Evolutionary conservation across 2,329 filamentous ascomycete genomes (phyloP), one percentile per base, ranked within the genome.

Genomic region (Exophiala mesophila): DNA sequence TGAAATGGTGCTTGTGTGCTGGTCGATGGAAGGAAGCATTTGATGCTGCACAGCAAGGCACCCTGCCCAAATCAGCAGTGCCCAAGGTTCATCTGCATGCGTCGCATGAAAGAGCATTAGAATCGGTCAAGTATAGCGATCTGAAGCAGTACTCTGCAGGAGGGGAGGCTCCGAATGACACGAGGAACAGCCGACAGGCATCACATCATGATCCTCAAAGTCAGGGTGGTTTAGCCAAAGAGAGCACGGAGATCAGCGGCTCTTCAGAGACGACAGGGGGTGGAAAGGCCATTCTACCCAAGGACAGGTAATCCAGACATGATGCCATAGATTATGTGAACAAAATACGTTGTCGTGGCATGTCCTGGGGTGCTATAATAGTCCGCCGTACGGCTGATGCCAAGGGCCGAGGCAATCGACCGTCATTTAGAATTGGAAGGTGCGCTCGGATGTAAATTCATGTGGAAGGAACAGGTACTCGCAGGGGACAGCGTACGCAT

Each of bases 1-100:
- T 77, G 55, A 77, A 74, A 58, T 82, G 78, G 76, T 82, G 78
- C 59, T 61, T 82, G 4, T 82, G 78, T 55, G 77, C 76, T 2
- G 65, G 60, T 8, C 62, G 77, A 32, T 82, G 76, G 76, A 72
- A 73, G 52, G 77, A 82, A 58, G 78, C 77, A 2, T 72, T 77
- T 47, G 65, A 75, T 41, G 76, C 76, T 1, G 63, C 71, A 47
- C 70, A 65, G 34, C 63, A 63, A 9, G 70, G 71, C 30, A 64
- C 54, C 15, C 17, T 55, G 23, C 41, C 40, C 5, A 36, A 47
- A 23, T 42, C 50, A 30, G 45, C 44, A 10, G 54, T 54, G 3
- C 47, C 44, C 15, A 55, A 53, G 30, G 63, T 65, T 0, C 57
- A 59, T 48, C 44, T 67, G 5, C 59, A 65, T 45, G 63, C 63